Evolutionary conservation across 306 rosid genomes (phyloP).

Genomic region (Hippophae rhamnoides): DNA sequence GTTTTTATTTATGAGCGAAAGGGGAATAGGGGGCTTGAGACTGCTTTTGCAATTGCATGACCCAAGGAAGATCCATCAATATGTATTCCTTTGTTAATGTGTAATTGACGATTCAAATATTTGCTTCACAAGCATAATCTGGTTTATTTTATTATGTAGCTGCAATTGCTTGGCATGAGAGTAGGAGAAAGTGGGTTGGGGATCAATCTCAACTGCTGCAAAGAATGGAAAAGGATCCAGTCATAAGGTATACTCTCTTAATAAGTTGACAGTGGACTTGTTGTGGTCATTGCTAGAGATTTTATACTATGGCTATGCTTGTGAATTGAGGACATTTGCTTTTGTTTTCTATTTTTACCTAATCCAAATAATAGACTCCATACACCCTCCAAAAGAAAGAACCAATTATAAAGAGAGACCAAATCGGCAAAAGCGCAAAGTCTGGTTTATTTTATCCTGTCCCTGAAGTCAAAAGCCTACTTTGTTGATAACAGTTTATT

Average conservation of each 20-base stretch:
- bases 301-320: neutral
- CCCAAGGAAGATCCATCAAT: neutral
- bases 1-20: neutral
- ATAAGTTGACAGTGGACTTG: constrained; percentile 3
- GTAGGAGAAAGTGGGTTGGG: constrained; percentile 79
- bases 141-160: constrained; percentile 39
- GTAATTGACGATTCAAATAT: neutral
- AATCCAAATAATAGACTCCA: neutral
- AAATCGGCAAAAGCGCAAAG: too few relatives aligned
- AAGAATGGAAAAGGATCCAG: constrained; percentile 54
- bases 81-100: neutral
- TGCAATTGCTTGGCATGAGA: constrained; percentile 74
- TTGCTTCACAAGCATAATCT: constrained; percentile 10
- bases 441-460: too few relatives aligned
- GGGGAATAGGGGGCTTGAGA: neutral
- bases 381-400: too few relatives aligned
- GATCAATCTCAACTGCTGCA: constrained; percentile 46
- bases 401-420: too few relatives aligned
- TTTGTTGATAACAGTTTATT: too few relatives aligned
- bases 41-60: neutral
- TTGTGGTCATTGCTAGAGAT: neutral
- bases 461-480: too few relatives aligned
- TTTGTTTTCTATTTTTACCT: neutral
- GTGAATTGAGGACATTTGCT: neutral
- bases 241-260: constrained; percentile 56